These are phyloP conservation scores for Scheffersomyces insectosa DNA, from an alignment of 1,139 yeast genomes.

Conservation along the genomic window DNA sequence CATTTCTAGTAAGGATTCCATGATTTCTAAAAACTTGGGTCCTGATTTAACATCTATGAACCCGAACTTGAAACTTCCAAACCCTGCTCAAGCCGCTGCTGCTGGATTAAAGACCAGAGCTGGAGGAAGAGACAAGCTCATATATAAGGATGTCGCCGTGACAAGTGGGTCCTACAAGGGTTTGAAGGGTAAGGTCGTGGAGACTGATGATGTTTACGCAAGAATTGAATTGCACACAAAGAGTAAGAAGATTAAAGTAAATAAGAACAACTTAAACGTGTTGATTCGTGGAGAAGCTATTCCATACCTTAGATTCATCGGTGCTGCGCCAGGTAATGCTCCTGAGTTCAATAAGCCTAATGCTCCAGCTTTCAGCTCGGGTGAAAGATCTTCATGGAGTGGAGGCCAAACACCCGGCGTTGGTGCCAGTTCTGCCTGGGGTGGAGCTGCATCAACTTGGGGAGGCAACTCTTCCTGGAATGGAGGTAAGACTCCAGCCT, in stretches of 20 bases:
- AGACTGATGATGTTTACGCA: constrained; percentile 88
- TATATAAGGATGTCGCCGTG: constrained; percentile 83
- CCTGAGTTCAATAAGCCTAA: constrained; percentile 28
- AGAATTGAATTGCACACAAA: constrained; percentile 93
- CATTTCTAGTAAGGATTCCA: constrained; percentile 78
- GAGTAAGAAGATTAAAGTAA: constrained; percentile 82
- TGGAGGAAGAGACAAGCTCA: constrained; percentile 77
- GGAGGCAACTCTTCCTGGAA: constrained; percentile 55
- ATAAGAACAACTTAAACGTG: constrained; percentile 74
- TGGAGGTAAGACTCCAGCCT: constrained; percentile 33
- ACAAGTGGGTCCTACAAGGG: constrained; percentile 94
- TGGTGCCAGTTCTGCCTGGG: constrained; percentile 25
- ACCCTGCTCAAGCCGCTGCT: constrained; percentile 36
- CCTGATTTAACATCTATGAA: constrained; percentile 83
- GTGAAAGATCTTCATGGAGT: constrained; percentile 41
- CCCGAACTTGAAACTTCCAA: constrained; percentile 62
- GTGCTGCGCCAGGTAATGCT: constrained; percentile 33
- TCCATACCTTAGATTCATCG: constrained; percentile 79
- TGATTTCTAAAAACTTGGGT: constrained; percentile 53
- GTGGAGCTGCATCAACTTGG: constrained; percentile 49
- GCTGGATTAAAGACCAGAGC: constrained; percentile 57
- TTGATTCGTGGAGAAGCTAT: constrained; percentile 64
- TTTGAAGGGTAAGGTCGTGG: constrained; percentile 88
- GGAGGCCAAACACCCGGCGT: constrained; percentile 54
- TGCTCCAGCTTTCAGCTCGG: constrained; percentile 47